Evolutionary conservation across 768 basidiomycete species (phyloP), one percentile per base, ranked within the genome.

Genomic region (Suillus occidentalis): DNA sequence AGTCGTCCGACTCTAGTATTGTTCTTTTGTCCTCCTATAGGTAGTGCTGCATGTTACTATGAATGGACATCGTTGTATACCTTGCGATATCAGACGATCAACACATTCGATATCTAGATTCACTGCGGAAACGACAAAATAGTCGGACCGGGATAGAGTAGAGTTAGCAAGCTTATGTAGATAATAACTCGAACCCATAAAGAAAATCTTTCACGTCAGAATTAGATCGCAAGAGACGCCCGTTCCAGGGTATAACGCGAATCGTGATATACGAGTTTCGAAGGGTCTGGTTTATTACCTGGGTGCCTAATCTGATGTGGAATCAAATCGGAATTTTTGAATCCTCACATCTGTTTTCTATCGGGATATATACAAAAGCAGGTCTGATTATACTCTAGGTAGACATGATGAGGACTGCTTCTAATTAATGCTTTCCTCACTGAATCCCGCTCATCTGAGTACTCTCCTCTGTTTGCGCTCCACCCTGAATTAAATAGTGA

Each of bases 191-290:
- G n/a, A 49, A n/a, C 22, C 12, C 13, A 12, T 22, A 49, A 49
- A 49, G 47, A 4, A 49, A 49, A 22, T 22, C 22, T 22, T 5
- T 49, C 6, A 13, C 5, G 0, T 49, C 47, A 49, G 47, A 22
- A 49, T 22, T 22, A 13, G 47, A 49, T 49, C 12, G 3, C 47
- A 49, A 49, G 47, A 49, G 47, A 49, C 47, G 2, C 47, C 22
- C 6, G 12, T 49, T 22, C 5, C 47, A 22, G n/a, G 6, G 22
- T 22, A 22, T 22, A 49, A 49, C 0, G 80, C 47, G 64, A 84
- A n/a, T 13, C 22, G 12, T 49, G 22, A 28, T 12, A 22, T 47
- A 10, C 4, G 12, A 7, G 83, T 3, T 45, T 45, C 10, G 20
- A 45, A 45, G 43, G 43, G 43, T 9, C 9, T 45, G 43, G 20